These are phyloP conservation scores for Populus ilicifolia DNA, from an alignment of 345 rosid genomes.

Conservation along the genomic window DNA sequence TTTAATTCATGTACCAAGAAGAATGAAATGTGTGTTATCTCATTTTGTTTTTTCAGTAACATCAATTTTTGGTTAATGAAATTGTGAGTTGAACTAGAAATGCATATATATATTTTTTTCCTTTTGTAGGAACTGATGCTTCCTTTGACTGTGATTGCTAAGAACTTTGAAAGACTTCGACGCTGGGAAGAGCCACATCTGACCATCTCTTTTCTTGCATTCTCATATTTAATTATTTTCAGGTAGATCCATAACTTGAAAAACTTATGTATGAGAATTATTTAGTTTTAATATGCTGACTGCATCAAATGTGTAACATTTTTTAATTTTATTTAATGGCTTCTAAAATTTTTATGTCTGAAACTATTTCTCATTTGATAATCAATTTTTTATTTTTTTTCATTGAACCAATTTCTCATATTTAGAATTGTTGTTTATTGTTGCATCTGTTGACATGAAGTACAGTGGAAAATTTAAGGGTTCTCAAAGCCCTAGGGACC, in stretches of 20 bases:
- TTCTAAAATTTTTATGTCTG: too few relatives aligned
- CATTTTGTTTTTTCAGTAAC: background rate
- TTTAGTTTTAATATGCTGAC: too few relatives aligned
- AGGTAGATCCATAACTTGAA: slow-evolving; percentile 48
- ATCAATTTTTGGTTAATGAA: background rate
- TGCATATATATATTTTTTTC: background rate
- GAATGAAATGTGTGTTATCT: background rate
- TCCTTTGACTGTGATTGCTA: slow-evolving; percentile 57
- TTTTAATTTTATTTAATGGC: too few relatives aligned
- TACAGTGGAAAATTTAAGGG: too few relatives aligned
- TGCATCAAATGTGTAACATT: background rate
- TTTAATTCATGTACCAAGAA: background rate
- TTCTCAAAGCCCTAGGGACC: too few relatives aligned
- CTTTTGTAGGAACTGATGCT: slow-evolving; percentile 73
- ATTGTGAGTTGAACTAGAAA: background rate
- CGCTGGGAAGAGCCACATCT: slow-evolving; percentile 88
- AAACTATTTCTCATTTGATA: background rate
- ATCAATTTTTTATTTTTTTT: background rate
- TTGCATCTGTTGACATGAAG: background rate
- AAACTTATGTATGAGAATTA: background rate
- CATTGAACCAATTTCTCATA: background rate
- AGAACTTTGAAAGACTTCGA: slow-evolving; percentile 64
- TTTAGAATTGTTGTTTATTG: background rate
- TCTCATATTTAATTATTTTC: slow-evolving; percentile 62
- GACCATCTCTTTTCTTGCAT: slow-evolving; percentile 72